These are phyloP conservation scores for Lactifluus piperatus DNA, from an alignment of 768 basidiomycete genomes.

Conservation along the genomic window DNA sequence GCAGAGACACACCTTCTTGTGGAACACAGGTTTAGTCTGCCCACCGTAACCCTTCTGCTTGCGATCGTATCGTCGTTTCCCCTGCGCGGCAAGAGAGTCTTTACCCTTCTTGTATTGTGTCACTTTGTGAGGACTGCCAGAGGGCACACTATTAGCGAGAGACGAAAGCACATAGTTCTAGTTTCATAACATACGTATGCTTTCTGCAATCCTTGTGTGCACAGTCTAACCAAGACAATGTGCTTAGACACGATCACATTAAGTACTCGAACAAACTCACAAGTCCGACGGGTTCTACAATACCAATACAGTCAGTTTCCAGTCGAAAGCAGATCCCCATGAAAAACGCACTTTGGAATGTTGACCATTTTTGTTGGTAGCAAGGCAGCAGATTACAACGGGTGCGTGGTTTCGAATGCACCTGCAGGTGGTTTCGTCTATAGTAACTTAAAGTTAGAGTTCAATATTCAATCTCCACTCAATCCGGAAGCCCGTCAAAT, in stretches of 20 bases:
- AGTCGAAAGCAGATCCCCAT: not conserved
- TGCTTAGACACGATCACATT: constrained; percentile 14
- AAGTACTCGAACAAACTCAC: constrained; percentile 44
- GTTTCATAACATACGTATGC: constrained; percentile 66
- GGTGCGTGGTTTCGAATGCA: too few species aligned
- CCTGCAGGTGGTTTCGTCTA: too few species aligned
- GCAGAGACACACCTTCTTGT: constrained; percentile 73
- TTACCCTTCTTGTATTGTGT: constrained; percentile 99
- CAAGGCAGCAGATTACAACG: not conserved
- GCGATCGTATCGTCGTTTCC: constrained; percentile 99
- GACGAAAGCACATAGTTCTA: not conserved
- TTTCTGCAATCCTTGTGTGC: constrained; percentile 96
- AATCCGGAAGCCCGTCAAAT: too few species aligned
- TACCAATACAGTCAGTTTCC: constrained; percentile 12
- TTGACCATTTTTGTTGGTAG: constrained; percentile 70
- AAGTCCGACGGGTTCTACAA: constrained; percentile 86
- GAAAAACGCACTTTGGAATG: constrained; percentile 77
- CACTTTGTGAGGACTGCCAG: constrained; percentile 87
- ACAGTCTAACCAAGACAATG: constrained; percentile 49
- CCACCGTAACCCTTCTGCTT: constrained; percentile 99
- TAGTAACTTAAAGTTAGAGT: too few species aligned
- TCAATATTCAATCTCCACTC: too few species aligned
- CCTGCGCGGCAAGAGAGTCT: constrained; percentile 95
- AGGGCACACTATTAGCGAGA: constrained; percentile 4
- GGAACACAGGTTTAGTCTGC: constrained; percentile 99